phyloP scores from a whole-genome alignment of 2,329 filamentous ascomycete genomes.

The Aspergillus ustus region DNA sequence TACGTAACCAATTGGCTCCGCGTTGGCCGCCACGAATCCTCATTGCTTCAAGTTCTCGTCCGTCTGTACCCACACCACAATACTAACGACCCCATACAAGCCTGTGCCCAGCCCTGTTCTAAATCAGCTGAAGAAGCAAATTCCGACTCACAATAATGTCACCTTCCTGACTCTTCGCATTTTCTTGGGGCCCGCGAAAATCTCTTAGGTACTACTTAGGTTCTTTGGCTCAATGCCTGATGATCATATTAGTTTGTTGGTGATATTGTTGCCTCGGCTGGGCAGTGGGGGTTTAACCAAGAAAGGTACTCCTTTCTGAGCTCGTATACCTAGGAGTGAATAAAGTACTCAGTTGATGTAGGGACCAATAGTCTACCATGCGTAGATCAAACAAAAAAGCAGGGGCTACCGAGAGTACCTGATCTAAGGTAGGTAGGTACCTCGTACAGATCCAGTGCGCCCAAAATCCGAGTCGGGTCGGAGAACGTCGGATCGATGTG shows the following conservation, averaged over 20 bases:
- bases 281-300: neutral
- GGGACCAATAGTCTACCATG: neutral
- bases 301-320: neutral
- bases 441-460: neutral
- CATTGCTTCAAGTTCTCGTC: neutral
- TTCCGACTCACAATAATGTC: neutral
- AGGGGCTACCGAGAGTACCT: neutral
- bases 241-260: neutral
- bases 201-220: neutral
- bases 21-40: neutral
- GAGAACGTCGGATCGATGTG: neutral
- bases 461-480: neutral
- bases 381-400: neutral
- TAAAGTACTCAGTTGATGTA: neutral
- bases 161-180: neutral
- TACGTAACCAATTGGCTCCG: constrained; percentile 9
- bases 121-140: constrained; percentile 7
- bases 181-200: neutral
- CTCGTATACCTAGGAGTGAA: neutral
- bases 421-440: neutral
- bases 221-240: neutral
- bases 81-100: neutral
- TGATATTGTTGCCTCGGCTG: neutral
- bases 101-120: neutral
- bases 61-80: neutral